phyloP scores from a whole-genome alignment of 1,139 yeast genomes.

The Candida sp. region DNA sequence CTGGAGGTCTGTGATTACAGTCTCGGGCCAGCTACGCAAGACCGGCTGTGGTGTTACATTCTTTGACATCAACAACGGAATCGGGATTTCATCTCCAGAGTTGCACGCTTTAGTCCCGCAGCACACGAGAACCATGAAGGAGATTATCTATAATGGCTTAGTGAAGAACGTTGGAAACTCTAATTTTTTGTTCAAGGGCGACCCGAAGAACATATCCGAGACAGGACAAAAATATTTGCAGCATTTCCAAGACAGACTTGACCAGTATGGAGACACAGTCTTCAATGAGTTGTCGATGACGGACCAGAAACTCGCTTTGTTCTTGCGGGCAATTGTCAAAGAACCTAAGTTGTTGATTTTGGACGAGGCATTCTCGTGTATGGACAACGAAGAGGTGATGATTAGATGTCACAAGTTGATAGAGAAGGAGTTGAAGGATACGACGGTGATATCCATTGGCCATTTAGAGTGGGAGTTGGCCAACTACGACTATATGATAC shows the following conservation, averaged over 20 bases:
- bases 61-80: constrained; percentile 76
- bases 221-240: constrained; percentile 22
- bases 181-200: constrained; percentile 34
- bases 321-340: constrained; percentile 77
- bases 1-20: constrained; percentile 74
- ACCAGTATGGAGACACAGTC: constrained; percentile 30
- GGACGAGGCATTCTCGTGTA: constrained; percentile 94
- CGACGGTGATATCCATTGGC: constrained; percentile 79
- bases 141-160: constrained; percentile 77
- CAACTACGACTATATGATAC: constrained; percentile 35
- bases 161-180: constrained; percentile 61
- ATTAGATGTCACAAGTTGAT: constrained; percentile 69
- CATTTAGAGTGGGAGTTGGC: constrained; percentile 63
- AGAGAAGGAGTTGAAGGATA: constrained; percentile 51
- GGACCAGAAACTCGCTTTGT: constrained; percentile 78
- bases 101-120: constrained; percentile 83
- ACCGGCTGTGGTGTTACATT: constrained; percentile 75
- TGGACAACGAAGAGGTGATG: constrained; percentile 69
- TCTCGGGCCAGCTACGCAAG: constrained; percentile 69
- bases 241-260: constrained; percentile 31
- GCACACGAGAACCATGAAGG: constrained; percentile 48
- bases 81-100: constrained; percentile 94
- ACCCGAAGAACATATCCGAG: constrained; percentile 15
- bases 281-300: constrained; percentile 67
- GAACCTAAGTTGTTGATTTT: constrained; percentile 78